Evolutionary conservation across 257 asterid species (phyloP), one percentile per base, ranked within the genome.

Genomic region (Solanum pinnatisectum): DNA sequence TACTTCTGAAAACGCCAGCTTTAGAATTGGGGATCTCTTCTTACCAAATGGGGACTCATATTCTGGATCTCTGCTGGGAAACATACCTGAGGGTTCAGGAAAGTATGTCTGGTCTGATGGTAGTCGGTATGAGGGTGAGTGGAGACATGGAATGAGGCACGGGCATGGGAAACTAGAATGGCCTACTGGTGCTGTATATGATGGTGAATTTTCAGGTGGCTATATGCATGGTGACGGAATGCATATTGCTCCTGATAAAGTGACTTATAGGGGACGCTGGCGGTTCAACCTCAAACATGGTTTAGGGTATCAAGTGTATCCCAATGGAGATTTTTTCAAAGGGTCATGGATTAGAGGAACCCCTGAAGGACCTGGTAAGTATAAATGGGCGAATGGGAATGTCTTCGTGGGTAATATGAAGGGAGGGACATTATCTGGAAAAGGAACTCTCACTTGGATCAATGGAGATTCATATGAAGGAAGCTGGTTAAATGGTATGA

Each of bases 351-450:
- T 96, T 67, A 97, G 92, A 88, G 99, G 99, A 10, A 88, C 78
- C n/a, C 97, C 98, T 0, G 99, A 97, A 90, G 99, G 99, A 32
- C 98, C 95, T 25, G 99, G 98, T 67, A 97, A 95, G 94, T 96
- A 97, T 92, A 91, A 89, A 5, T 97, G 99, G 99, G 91, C 90
- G 52, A 94, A 93, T 65, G 96, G 99, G 59, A 96, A 97, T 83
- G 93, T 96, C 68, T 97, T 96, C 86, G 37, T 92, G 89, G 99
- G 99, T 49, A 90, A 95, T 84, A 92, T 96, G 94, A 97, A 94
- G 89, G 95, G 92, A 49, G 99, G 99, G 52, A 94, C 91, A 78
- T 94, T 96, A 96, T 95, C 98, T 1, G 99, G 98, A 37, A 95
- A 94, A 84, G 99, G 99, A 88, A 94, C 96, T 76, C 97, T 97